A percentile compares a stretch with the other conserved stretches of the same genome.
These are phyloP conservation scores for Phellinidium pouzarii DNA, from an alignment of 1,284 basidiomycete species.

Conservation along the genomic window DNA sequence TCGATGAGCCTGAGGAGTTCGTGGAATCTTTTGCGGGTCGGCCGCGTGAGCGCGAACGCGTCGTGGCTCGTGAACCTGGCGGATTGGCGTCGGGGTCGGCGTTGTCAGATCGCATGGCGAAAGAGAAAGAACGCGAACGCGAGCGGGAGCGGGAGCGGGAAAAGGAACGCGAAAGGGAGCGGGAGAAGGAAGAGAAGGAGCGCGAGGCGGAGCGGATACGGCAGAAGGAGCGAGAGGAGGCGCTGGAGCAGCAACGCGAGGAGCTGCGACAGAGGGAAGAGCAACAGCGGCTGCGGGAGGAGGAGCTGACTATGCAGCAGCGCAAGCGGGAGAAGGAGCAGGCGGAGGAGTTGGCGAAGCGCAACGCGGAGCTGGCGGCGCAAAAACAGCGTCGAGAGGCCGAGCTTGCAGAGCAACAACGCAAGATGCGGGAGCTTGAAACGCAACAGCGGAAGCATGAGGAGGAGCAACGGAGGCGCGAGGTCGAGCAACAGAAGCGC, in stretches of 20 bases:
- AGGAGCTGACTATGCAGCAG: background rate
- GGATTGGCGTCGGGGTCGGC: background rate
- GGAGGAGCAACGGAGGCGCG: slow-evolving; percentile 9
- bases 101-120: slow-evolving; percentile 11
- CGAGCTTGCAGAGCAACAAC: background rate
- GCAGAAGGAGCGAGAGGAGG: slow-evolving; percentile 4
- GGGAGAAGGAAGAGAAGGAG: background rate
- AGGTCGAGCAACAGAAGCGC: slow-evolving; percentile 7
- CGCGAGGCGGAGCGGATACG: background rate
- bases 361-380: background rate
- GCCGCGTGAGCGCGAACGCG: background rate
- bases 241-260: slow-evolving; percentile 1
- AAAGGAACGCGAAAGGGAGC: background rate
- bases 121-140: background rate
- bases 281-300: slow-evolving; percentile 4
- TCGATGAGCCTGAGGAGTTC: background rate
- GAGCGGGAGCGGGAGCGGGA: background rate
- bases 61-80: background rate
- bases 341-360: background rate
- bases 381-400: background rate
- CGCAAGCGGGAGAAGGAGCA: slow-evolving; percentile 1
- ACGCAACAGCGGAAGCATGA: background rate
- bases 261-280: slow-evolving; percentile 1
- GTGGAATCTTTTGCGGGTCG: too few relatives aligned
- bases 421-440: background rate